These are phyloP conservation scores for Colletotrichum navitas DNA, from an alignment of 2,329 filamentous ascomycete genomes.

Conservation along the genomic window DNA sequence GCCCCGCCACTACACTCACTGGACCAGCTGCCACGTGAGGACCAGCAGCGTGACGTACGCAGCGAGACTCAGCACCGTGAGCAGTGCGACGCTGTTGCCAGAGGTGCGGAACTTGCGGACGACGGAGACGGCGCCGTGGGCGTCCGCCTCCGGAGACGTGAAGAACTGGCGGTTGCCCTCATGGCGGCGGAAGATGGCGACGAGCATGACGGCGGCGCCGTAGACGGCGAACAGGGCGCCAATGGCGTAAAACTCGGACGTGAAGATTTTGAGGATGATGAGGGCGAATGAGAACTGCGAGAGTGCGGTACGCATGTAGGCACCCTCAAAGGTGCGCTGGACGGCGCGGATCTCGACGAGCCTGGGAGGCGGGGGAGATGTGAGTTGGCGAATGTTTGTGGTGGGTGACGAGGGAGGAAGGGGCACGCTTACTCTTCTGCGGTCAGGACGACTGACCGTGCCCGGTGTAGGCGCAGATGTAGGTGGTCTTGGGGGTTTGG, in stretches of 20 bases:
- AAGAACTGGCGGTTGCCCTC: conserved; percentile 98
- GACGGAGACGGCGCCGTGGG: conserved; percentile 53
- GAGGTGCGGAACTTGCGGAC: conserved; percentile 72
- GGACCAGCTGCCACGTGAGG: conserved; percentile 62
- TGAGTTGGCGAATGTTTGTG: neutral
- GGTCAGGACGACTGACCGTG: conserved; percentile 85
- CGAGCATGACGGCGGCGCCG: conserved; percentile 84
- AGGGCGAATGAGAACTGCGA: conserved; percentile 96
- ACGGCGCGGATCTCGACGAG: conserved; percentile 95
- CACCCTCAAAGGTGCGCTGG: conserved; percentile 96
- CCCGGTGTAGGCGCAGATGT: conserved; percentile 84
- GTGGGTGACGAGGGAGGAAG: neutral
- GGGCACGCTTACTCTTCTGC: conserved; percentile 72
- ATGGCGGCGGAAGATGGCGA: conserved; percentile 86
- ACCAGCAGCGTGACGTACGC: conserved; percentile 70
- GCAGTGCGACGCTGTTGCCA: conserved; percentile 71
- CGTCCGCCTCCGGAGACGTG: conserved; percentile 57
- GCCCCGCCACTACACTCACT: conserved; percentile 39
- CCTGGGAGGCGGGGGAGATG: conserved; percentile 51
- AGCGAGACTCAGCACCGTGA: conserved; percentile 68
- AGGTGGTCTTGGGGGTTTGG: conserved; percentile 79
- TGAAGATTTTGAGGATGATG: conserved; percentile 96
- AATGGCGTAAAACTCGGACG: conserved; percentile 94
- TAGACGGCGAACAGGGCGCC: conserved; percentile 97
- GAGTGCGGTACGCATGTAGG: conserved; percentile 94